Percentiles rank a stretch among this genome's conserved stretches.
phyloP scores from a whole-genome alignment of 345 rosid genomes.

The Lagerstroemia speciosa region DNA sequence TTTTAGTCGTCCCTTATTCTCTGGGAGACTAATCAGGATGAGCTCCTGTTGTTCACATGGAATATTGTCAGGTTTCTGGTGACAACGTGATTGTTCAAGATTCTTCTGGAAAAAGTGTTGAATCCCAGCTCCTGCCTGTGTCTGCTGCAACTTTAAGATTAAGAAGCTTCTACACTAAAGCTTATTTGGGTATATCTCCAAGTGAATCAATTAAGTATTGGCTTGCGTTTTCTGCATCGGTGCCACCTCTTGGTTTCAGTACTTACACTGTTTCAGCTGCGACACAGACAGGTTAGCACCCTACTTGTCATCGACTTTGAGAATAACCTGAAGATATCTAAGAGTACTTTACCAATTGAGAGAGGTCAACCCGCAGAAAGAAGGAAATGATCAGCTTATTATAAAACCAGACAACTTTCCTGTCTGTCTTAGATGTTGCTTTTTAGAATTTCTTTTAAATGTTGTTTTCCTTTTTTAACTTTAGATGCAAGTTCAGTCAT shows the following conservation, averaged over 20 bases:
- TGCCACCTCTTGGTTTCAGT: constrained; percentile 91
- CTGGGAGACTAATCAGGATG: background rate
- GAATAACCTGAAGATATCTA: background rate
- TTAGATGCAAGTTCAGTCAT: constrained; percentile 40
- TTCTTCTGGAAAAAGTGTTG: constrained; percentile 57
- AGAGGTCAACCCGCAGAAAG: background rate
- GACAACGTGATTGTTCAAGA: constrained; percentile 52
- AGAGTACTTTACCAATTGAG: background rate
- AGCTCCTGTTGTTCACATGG: background rate
- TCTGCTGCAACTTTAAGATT: constrained; percentile 40
- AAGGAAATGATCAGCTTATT: background rate
- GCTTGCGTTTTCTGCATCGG: constrained; percentile 80
- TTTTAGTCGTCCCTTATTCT: background rate
- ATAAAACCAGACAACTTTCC: background rate
- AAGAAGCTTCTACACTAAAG: constrained; percentile 52
- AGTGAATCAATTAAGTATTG: constrained; percentile 42
- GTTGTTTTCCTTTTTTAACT: constrained; percentile 6
- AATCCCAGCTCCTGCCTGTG: constrained; percentile 71
- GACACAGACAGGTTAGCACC: constrained; percentile 47
- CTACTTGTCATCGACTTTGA: constrained; percentile 8
- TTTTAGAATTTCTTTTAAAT: background rate
- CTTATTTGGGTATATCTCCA: constrained; percentile 59
- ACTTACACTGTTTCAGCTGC: constrained; percentile 55
- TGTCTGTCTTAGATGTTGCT: constrained; percentile 4
- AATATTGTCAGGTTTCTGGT: constrained; percentile 43